Conservation (phyloP, 306 rosid genomes). For the Trichosanthes cucumerina region DNA sequence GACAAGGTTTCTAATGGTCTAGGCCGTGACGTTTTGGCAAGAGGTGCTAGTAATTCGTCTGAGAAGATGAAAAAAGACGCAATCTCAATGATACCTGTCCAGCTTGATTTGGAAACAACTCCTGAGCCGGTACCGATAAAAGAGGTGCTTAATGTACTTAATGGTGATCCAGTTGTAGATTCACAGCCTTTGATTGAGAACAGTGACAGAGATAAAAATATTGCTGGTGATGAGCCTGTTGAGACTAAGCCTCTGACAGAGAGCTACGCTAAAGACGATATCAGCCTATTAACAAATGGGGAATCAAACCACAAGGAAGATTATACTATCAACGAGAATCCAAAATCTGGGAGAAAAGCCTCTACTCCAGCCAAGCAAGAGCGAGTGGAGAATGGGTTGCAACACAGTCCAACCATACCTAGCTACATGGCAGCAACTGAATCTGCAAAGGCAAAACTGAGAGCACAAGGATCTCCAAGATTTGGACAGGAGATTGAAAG, state of each 20-base stretch:
- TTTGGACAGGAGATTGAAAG: slow-evolving; percentile 59
- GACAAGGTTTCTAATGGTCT: slow-evolving; percentile 40
- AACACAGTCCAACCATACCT: slow-evolving; percentile 66
- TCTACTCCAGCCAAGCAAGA: slow-evolving; percentile 66
- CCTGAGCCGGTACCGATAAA: slow-evolving; percentile 31
- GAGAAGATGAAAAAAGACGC: slow-evolving; percentile 52
- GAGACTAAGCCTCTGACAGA: slow-evolving; percentile 40
- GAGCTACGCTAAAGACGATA: slow-evolving; percentile 36
- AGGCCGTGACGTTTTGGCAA: slow-evolving; percentile 32
- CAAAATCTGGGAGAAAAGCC: slow-evolving; percentile 50
- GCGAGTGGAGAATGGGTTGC: slow-evolving; percentile 73
- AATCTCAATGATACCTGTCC: slow-evolving; percentile 14
- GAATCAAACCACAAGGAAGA: slow-evolving; percentile 58
- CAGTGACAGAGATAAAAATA: slow-evolving; percentile 34
- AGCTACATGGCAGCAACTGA: slow-evolving; percentile 98
- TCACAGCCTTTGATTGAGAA: slow-evolving; percentile 40
- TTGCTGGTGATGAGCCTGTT: slow-evolving; percentile 29
- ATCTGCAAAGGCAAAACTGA: slow-evolving; percentile 96
- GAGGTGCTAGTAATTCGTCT: slow-evolving; percentile 14
- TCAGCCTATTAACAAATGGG: slow-evolving; percentile 40
- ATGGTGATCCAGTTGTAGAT: slow-evolving; percentile 36
- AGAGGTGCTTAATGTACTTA: slow-evolving; percentile 35
- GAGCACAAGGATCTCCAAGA: slow-evolving; percentile 91
- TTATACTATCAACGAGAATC: slow-evolving; percentile 44
- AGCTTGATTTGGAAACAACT: slow-evolving; percentile 40